Percentiles rank a stretch among this genome's conserved stretches.
These are phyloP conservation scores for Scytalidium sp. DNA, from an alignment of 2,329 filamentous ascomycete species.

Conservation along the genomic window DNA sequence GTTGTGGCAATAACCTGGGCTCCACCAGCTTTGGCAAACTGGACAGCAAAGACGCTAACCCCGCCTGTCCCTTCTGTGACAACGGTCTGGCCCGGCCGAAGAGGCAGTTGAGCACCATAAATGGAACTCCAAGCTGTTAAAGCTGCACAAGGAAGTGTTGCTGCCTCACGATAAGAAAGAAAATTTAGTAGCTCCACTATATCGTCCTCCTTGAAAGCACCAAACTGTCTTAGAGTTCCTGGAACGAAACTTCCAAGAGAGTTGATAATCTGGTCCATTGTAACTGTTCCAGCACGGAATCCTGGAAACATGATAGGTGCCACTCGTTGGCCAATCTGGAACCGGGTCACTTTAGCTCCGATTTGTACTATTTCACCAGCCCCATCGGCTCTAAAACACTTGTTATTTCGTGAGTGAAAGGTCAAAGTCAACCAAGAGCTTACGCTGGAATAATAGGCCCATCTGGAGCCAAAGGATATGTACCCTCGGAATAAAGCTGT, in stretches of 20 bases:
- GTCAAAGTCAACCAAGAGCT: too few species aligned
- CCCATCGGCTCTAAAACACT: constrained; percentile 35
- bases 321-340: constrained; percentile 54
- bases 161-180: constrained; percentile 39
- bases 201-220: constrained; percentile 35
- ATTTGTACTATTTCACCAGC: constrained; percentile 42
- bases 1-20: constrained; percentile 34
- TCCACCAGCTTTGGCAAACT: constrained; percentile 29
- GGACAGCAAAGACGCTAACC: constrained; percentile 24
- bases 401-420: too few species aligned
- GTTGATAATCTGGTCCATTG: background rate
- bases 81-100: constrained; percentile 7
- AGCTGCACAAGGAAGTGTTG: constrained; percentile 46
- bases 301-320: constrained; percentile 48
- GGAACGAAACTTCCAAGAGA: constrained; percentile 32
- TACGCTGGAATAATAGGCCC: too few species aligned
- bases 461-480: too few species aligned
- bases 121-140: constrained; percentile 51
- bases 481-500: too few species aligned
- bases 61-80: constrained; percentile 33
- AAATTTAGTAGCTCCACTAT: constrained; percentile 39
- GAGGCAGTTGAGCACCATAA: constrained; percentile 33
- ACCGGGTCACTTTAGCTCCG: constrained; percentile 40
- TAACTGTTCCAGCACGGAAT: constrained; percentile 8
- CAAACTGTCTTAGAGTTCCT: constrained; percentile 31